These are phyloP conservation scores for Gossypium ekmanianum DNA, from an alignment of 345 rosid genomes.

Conservation along the genomic window DNA sequence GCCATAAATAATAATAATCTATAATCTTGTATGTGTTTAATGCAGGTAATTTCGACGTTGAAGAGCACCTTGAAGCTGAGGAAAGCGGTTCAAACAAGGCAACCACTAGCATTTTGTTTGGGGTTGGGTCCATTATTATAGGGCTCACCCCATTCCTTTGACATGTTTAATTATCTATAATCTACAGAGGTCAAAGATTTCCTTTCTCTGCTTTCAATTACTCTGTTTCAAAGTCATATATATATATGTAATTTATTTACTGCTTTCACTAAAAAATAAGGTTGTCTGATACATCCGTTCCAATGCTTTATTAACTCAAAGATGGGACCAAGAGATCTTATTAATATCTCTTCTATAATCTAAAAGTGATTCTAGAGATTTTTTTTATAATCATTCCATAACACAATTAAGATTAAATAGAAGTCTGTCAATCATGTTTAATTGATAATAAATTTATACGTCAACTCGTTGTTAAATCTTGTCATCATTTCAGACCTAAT, in stretches of 20 bases:
- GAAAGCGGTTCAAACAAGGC: constrained; percentile 31
- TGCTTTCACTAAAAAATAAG: not conserved
- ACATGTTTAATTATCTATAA: not conserved
- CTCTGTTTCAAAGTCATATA: not conserved
- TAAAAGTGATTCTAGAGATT: too few relatives aligned
- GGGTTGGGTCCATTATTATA: constrained; percentile 33
- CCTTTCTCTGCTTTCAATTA: not conserved
- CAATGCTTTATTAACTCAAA: too few relatives aligned
- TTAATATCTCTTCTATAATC: too few relatives aligned
- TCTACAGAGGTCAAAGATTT: not conserved
- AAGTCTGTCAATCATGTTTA: too few relatives aligned
- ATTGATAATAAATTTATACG: too few relatives aligned
- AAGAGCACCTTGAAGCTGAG: constrained; percentile 53
- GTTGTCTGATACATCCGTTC: not conserved
- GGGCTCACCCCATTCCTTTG: constrained; percentile 28
- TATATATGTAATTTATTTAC: not conserved
- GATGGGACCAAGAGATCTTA: too few relatives aligned
- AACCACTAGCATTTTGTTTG: constrained; percentile 24
- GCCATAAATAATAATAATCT: not conserved
- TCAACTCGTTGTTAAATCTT: too few relatives aligned
- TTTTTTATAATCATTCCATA: too few relatives aligned
- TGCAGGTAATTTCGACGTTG: constrained; percentile 69
- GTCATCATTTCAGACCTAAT: too few relatives aligned
- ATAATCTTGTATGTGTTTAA: not conserved
- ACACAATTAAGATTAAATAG: too few relatives aligned